These are phyloP conservation scores for Candida quercuum DNA, from an alignment of 805 yeast genomes.

Conservation along the genomic window DNA sequence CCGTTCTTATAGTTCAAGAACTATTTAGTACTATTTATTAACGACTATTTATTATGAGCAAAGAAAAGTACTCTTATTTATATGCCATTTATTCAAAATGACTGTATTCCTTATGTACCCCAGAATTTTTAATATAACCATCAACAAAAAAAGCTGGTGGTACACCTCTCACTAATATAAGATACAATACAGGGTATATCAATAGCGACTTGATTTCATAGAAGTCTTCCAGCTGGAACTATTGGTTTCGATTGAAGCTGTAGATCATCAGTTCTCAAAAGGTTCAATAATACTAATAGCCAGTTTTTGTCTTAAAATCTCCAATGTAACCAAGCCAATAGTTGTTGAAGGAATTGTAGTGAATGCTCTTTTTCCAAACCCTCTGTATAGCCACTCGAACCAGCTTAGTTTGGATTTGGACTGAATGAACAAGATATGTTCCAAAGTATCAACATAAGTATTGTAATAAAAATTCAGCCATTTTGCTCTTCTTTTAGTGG, in stretches of 20 bases:
- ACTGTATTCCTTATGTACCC: no score
- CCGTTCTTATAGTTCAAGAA: slow-evolving; percentile 18
- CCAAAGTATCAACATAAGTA: slow-evolving; percentile 71
- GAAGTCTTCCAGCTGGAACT: no score
- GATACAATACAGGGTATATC: no score
- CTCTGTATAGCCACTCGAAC: slow-evolving; percentile 69
- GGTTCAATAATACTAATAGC: slow-evolving; percentile 19
- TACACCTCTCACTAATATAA: no score
- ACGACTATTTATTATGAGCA: no score
- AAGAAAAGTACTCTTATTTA: no score
- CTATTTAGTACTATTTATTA: no score
- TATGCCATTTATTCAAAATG: no score
- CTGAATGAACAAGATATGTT: slow-evolving; percentile 51
- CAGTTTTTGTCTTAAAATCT: slow-evolving; percentile 56
- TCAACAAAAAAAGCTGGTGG: no score
- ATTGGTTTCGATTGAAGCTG: background rate
- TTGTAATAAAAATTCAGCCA: slow-evolving; percentile 50
- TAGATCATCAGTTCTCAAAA: background rate
- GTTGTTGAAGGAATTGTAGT: slow-evolving; percentile 86
- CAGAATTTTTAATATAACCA: no score
- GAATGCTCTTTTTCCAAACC: slow-evolving; percentile 66
- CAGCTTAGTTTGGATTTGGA: slow-evolving; percentile 50
- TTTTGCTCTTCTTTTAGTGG: slow-evolving; percentile 19
- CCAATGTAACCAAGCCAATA: slow-evolving; percentile 78
- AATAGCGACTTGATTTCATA: no score